Base-by-base conservation (phyloP, 2,329 filamentous ascomycete species). In the Nothopassalora personata region DNA sequence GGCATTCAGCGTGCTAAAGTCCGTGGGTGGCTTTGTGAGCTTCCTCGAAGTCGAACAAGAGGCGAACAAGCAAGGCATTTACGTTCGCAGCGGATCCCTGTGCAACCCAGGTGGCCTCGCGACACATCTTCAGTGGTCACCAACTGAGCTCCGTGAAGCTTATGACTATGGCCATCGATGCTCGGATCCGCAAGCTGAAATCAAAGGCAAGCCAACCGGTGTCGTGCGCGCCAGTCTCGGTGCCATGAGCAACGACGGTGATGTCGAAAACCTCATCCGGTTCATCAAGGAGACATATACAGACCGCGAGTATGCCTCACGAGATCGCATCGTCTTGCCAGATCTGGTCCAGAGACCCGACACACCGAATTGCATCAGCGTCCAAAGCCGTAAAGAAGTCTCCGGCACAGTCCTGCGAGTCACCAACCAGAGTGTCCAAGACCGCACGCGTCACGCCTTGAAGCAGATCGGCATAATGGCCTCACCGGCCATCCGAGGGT, bases 21-120 rank as follows among this genome's bases (percentile, higher is more conserved):
- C 83, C 19, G 70, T 77, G 6, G 88, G 90, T 0, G 82, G 83
- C 34, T 95, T 90, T 86, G 74, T 93, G 49, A 88, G 88, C 61
- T 86, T 91, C 62, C 80, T 84, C 15, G 91, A 96, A 69, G 86
- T 97, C 23, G 91, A 97, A 71, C 94, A 91, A 71, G 79, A 97
- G 34, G 89, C 91, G 5, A 81, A 83, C 6, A 78, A 94, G 11
- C 88, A 87, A 63, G 83, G 84, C 50, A 88, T 97, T 46, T 90
- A 96, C 67, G 77, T 97, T 18, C 84, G 93, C 45, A 95, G 90
- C 0, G 93, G 93, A 5, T 88, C 90, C 0, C 79, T 97, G 1
- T 97, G 93, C 75, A 96, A 96, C 66, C 92, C 93, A 0, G 93
- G 91, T 7, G 91, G 91, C 2, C 83, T 95, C 60, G 87, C 91